Evolutionary conservation across 768 basidiomycete species (phyloP).

Genomic region (Candolleomyces eurysporus): DNA sequence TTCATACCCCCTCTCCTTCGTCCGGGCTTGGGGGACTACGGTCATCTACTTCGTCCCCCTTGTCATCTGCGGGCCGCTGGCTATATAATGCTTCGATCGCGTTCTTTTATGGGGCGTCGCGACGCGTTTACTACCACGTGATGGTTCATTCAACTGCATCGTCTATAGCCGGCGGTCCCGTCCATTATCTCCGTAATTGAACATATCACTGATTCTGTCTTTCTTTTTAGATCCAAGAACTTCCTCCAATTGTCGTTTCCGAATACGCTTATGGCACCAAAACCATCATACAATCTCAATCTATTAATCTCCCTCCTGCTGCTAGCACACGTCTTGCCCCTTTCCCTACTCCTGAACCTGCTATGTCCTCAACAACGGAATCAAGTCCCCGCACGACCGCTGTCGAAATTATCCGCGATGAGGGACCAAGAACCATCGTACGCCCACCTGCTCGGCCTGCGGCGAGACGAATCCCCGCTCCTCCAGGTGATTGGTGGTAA

Average conservation of each 20-base stretch:
- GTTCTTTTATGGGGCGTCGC: slow-evolving; percentile 31
- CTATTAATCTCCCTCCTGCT: slow-evolving; percentile 70
- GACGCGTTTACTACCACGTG: slow-evolving; percentile 41
- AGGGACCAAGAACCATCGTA: not conserved
- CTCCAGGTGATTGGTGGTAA: not conserved
- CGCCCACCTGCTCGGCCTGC: not conserved
- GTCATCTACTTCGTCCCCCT: slow-evolving; percentile 75
- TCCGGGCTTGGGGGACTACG: slow-evolving; percentile 90
- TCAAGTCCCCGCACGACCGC: slow-evolving; percentile 73
- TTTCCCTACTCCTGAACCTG: slow-evolving; percentile 66
- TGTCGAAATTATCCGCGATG: slow-evolving; percentile 43
- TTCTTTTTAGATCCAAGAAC: slow-evolving; percentile 40
- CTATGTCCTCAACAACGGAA: slow-evolving; percentile 54
- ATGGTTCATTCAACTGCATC: slow-evolving; percentile 23
- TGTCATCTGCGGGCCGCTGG: slow-evolving; percentile 43
- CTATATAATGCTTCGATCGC: slow-evolving; percentile 37
- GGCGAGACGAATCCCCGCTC: not conserved
- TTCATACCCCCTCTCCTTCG: slow-evolving; percentile 69
- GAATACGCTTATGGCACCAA: slow-evolving; percentile 53
- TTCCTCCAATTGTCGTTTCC: slow-evolving; percentile 44
- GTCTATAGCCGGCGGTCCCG: slow-evolving; percentile 28
- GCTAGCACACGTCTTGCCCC: slow-evolving; percentile 77
- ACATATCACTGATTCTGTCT: slow-evolving; percentile 30
- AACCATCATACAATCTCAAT: slow-evolving; percentile 65
- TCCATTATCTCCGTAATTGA: slow-evolving; percentile 15